Conservation (phyloP, 1,284 basidiomycete species). For the Takashimella koratensis region DNA sequence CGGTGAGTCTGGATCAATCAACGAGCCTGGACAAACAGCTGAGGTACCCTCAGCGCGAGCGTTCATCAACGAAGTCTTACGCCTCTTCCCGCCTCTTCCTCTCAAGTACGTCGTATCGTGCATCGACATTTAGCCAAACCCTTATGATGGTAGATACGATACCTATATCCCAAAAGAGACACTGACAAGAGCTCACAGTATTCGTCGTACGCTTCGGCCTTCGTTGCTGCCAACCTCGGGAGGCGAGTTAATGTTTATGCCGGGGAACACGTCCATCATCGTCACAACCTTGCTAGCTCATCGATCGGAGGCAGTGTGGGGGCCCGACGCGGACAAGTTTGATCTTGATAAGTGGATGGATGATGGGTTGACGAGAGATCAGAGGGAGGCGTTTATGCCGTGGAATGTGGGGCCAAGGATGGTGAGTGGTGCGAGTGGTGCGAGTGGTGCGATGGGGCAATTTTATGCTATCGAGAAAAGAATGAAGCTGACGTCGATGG, state of each 20-base stretch:
- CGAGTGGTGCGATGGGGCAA: no score
- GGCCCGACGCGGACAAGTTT: constrained; percentile 33
- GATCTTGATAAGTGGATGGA: constrained; percentile 28
- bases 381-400: constrained; percentile 29
- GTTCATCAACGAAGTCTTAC: constrained; percentile 36
- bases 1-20: background rate
- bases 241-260: constrained; percentile 29
- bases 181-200: constrained; percentile 15
- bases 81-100: constrained; percentile 41
- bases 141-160: no score
- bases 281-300: constrained; percentile 31
- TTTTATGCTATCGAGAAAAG: background rate
- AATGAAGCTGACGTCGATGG: background rate
- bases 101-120: constrained; percentile 28
- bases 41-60: constrained; percentile 35
- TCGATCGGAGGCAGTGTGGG: constrained; percentile 29
- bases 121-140: background rate
- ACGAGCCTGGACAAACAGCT: background rate
- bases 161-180: background rate
- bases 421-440: no score
- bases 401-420: constrained; percentile 40
- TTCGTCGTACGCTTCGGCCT: constrained; percentile 28
- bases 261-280: constrained; percentile 36
- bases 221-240: constrained; percentile 28
- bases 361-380: constrained; percentile 11